Evolutionary conservation across 2,329 filamentous ascomycete genomes (phyloP), one percentile per base, ranked within the genome.

Genomic region (Clonostachys sp.): DNA sequence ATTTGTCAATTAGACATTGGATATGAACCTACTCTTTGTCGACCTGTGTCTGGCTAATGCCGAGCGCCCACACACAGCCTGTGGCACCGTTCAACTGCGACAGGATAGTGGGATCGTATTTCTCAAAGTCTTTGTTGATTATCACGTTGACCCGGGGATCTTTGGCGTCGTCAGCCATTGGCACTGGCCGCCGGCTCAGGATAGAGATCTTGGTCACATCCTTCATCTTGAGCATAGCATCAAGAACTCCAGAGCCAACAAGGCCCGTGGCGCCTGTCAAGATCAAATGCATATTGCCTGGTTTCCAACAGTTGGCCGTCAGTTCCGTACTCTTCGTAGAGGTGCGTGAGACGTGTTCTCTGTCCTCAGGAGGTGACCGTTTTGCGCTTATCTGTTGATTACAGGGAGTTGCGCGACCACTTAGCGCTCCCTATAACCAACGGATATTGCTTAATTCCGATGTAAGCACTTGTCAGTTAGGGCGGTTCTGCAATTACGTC

Each of bases 21-120:
- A n/a, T 8, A n/a, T n/a, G 14, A 4, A 18, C 36, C 17, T 39
- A 39, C 76, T 84, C 79, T 50, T 78, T 80, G 48, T 60, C 60
- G 7, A 88, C 84, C 39, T 75, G 66, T 12, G 63, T 80, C 56
- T 83, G 77, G 51, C 78, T 82, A 43, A 84, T 81, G 1, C 87
- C 87, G 42, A 86, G 71, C 0, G 87, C 86, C 87, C 87, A 91
- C 2, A 91, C 83, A 50, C 82, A 86, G 3, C 83, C 86, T 8
- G 76, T 68, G 0, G 86, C 87, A 20, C 80, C 86, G 45, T 74
- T 71, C 1, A 91, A 70, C 57, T 84, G 71, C 20, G 64, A 53
- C 12, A 90, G 70, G 3, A 89, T 53, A 1, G 71, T 69, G 7
- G 74, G 55, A 34, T 78, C 74, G 60, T 89, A 91, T 2, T 61